phyloP scores from a whole-genome alignment of 768 basidiomycete species.

The Termitomyces sp. region DNA sequence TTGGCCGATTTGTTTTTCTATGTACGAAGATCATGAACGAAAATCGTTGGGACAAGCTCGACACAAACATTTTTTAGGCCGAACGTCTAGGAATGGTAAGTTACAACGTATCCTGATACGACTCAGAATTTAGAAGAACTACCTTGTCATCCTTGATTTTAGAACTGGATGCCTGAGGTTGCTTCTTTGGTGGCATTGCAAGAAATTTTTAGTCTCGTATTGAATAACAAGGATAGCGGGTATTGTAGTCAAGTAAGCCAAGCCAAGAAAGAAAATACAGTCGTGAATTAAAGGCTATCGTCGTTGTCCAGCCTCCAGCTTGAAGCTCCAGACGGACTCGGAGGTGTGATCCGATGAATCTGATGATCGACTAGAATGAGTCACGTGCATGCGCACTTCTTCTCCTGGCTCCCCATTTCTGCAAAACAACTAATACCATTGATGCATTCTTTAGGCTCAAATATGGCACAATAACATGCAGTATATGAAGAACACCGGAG shows the following conservation, averaged over 20 bases:
- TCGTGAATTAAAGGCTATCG: background rate
- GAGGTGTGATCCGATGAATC: too few relatives aligned
- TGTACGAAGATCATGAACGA: conserved; percentile 6
- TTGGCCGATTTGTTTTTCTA: conserved; percentile 95
- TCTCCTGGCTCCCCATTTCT: too few relatives aligned
- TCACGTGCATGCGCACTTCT: background rate
- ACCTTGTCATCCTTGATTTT: conserved; percentile 24
- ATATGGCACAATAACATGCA: background rate
- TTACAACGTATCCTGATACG: conserved; percentile 4
- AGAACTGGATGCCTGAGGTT: conserved; percentile 18
- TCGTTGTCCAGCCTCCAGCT: background rate
- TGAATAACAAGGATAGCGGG: background rate
- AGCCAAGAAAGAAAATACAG: background rate
- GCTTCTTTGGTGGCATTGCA: conserved; percentile 22
- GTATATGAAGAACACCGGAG: too few relatives aligned
- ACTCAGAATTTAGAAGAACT: background rate
- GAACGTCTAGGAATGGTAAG: conserved; percentile 14
- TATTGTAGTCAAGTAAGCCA: background rate
- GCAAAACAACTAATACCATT: too few relatives aligned
- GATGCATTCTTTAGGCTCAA: too few relatives aligned
- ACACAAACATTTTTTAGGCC: conserved; percentile 20
- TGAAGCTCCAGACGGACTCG: background rate
- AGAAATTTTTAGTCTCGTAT: background rate
- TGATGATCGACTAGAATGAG: background rate
- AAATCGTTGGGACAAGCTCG: background rate